Evolutionary conservation across 345 rosid species (phyloP), one percentile per base, ranked within the genome.

Genomic region (Populus deltoides): DNA sequence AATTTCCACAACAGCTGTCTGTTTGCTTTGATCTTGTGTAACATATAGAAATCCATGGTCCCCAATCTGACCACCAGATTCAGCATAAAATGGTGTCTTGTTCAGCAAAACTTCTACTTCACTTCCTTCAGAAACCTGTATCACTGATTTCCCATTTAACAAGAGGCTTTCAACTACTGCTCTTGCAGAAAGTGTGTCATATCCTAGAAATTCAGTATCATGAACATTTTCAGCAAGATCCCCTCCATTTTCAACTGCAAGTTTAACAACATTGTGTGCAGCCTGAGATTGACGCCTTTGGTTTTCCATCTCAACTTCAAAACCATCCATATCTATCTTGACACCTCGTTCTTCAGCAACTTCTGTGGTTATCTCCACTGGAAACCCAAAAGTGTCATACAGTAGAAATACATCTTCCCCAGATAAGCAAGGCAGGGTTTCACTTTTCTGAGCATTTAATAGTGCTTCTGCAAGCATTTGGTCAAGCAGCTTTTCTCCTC

Each of bases 61-160:
- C 29, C 90, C 99, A 74, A 95, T 90, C 80, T 95, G 99, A 77
- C 97, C 99, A 77, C 99, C 98, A 27, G 99, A 92, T 83, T 95
- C 98, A 72, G 99, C 98, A 75, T 93, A 93, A 83, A 95, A 95
- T 27, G 99, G 98, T 45, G 99, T 93, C 84, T 87, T 91, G 80
- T 91, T 88, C 61, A 92, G 90, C 81, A 95, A 86, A 76, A 93
- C 86, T 87, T 93, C 98, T 55, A 95, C 97, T 71, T 93, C 90
- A 79, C 82, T 90, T 78, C 98, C 98, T 87, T 93, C 90, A 69
- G 94, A 85, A 66, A 91, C 97, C 81, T 85, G 93, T 73, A 88
- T 80, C 74, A 92, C 97, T 45, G 97, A 86, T 83, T 91, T 93
- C 77, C 97, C 97, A 77, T 87, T 84, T 45, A 95, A 90, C 87